Conservation (phyloP, 768 basidiomycete species). For the Pleurotus platypus region DNA sequence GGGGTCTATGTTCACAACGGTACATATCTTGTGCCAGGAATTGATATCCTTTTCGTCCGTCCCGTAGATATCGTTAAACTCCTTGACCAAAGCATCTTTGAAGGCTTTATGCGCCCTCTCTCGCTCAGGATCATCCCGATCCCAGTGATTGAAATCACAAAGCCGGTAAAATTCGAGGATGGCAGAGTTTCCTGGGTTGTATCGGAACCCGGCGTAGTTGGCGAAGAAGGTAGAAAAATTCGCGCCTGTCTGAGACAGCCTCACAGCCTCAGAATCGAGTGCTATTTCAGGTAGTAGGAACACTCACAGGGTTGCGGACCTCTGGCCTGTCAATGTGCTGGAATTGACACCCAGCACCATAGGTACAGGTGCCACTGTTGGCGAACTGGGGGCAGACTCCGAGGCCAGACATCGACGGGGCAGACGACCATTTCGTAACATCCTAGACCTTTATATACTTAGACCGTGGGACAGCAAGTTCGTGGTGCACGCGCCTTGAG, state of each 20-base stretch:
- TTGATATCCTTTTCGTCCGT: constrained; percentile 23
- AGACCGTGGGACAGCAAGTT: too few relatives aligned
- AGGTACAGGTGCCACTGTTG: not conserved
- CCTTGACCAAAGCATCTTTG: constrained; percentile 23
- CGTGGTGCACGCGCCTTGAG: too few relatives aligned
- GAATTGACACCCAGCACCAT: not conserved
- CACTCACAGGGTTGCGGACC: too few relatives aligned
- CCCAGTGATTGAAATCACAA: constrained; percentile 13
- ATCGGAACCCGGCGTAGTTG: constrained; percentile 12
- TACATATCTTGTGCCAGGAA: constrained; percentile 26
- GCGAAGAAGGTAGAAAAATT: constrained; percentile 10
- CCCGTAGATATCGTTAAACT: constrained; percentile 32
- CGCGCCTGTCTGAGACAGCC: not conserved
- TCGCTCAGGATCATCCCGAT: constrained; percentile 6
- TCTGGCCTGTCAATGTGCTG: not conserved
- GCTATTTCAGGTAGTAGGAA: too few relatives aligned
- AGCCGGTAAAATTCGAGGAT: constrained; percentile 15
- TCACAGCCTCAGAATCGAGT: too few relatives aligned
- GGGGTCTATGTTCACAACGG: constrained; percentile 21
- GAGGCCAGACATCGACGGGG: too few relatives aligned
- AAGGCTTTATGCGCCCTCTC: constrained; percentile 15
- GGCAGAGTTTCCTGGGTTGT: constrained; percentile 7
- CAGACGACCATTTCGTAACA: too few relatives aligned
- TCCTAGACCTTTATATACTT: too few relatives aligned
- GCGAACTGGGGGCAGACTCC: not conserved